phyloP scores from a whole-genome alignment of 2,329 filamentous ascomycete genomes.

The Nectriaceae sp. region DNA sequence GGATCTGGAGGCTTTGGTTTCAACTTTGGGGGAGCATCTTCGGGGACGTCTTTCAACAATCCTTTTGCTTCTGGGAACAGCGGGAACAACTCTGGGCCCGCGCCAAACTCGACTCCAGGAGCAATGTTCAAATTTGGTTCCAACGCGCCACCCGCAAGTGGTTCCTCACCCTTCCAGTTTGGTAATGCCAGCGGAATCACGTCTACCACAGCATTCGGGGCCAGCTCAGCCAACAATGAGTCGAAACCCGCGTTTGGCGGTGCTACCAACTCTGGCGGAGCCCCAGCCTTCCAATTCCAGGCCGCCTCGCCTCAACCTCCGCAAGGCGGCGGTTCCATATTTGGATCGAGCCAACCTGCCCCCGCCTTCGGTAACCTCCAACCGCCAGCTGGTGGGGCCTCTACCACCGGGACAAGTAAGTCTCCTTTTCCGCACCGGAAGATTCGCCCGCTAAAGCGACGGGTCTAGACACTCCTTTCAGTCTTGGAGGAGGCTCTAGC shows the following conservation, averaged over 20 bases:
- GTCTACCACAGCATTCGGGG: constrained; percentile 31
- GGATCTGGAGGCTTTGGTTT: constrained; percentile 30
- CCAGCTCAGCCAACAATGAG: constrained; percentile 21
- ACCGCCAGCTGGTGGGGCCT: constrained; percentile 44
- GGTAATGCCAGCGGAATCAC: constrained; percentile 28
- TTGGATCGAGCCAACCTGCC: constrained; percentile 37
- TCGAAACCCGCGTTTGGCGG: constrained; percentile 33
- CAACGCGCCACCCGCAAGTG: constrained; percentile 30
- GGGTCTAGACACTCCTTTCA: constrained; percentile 55
- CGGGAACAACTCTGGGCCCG: constrained; percentile 24
- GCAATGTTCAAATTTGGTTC: constrained; percentile 42
- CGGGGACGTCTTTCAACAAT: constrained; percentile 39
- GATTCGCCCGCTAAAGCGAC: constrained; percentile 49
- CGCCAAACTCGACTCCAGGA: constrained; percentile 24
- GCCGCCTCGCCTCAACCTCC: constrained; percentile 32
- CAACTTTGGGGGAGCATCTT: constrained; percentile 32
- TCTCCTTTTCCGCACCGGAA: constrained; percentile 43
- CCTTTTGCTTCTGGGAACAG: constrained; percentile 38
- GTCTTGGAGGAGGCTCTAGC: constrained; percentile 60
- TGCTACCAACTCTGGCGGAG: constrained; percentile 28
- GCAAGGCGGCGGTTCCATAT: constrained; percentile 31
- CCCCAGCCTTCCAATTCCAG: constrained; percentile 43
- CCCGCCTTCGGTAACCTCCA: constrained; percentile 42
- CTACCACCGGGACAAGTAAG: constrained; percentile 50
- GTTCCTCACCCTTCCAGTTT: constrained; percentile 40